Base-by-base conservation (phyloP, 805 yeast species). In the Millerozyma acaciae region DNA sequence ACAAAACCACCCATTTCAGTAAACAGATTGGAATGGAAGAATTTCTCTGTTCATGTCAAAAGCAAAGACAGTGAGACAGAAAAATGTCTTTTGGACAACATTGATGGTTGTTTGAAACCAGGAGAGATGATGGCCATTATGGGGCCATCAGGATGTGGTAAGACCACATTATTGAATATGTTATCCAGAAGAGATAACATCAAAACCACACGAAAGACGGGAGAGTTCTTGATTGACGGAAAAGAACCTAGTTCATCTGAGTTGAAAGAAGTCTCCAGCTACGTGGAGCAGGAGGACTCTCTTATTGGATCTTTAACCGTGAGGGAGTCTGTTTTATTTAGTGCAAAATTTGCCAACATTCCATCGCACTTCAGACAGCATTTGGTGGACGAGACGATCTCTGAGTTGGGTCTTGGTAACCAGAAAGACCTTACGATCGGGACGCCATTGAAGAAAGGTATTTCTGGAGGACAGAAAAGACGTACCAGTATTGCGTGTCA, bases 51-150 rank as follows among this genome's bases (percentile, higher is more conserved):
- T 13, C 12, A 19, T 13, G n/a, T 28, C 10, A 13, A 14, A 18
- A 3, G 17, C 7, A 19, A 20, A 28, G 13, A 82, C 78, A 42
- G 78, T 84, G 37, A 70, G 75, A 48, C 77, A 79, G 44, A 77
- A 80, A 49, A 57, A 73, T 83, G 41, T 17, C 14, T 28, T n/a
- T 60, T 83, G 50, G 65, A 68, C 40, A 70, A 74, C 40, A 84
- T 84, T 36, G 85, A 80, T 51, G 93, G 90, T 31, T 83, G 85
- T 84, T 88, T 83, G 26, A 80, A 80, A 51, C 89, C 89, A 7
- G 89, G 89, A 43, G 81, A 87, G 29, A 62, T 84, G 51, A 84
- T 90, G 33, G 93, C 93, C 4, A 58, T 78, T 32, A 77, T 78
- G 83, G 74, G 74, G 8, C 67, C 73, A 14, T 62, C 70, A 6